Conservation (phyloP, 106 monocot genomes). For the Allium sativum region DNA sequence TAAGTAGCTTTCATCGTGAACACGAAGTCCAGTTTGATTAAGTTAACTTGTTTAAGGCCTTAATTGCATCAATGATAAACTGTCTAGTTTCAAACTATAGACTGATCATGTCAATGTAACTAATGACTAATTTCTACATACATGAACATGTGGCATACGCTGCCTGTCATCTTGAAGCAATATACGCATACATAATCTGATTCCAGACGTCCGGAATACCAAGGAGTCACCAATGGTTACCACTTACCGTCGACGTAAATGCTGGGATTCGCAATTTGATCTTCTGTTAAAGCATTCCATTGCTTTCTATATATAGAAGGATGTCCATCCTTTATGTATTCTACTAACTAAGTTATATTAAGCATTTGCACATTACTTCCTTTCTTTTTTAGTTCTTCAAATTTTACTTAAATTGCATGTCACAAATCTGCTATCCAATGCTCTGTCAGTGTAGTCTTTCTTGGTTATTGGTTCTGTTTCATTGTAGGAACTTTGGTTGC, state of each 20-base stretch:
- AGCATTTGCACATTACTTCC: slow-evolving; percentile 44
- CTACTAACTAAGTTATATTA: slow-evolving; percentile 24
- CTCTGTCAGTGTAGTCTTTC: slow-evolving; percentile 25
- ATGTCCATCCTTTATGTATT: slow-evolving; percentile 59
- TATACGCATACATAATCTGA: slow-evolving; percentile 40
- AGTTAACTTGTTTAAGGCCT: no score
- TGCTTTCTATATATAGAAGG: slow-evolving; percentile 31
- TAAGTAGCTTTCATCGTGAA: no score
- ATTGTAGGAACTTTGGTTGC: slow-evolving; percentile 32
- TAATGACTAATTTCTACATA: no score
- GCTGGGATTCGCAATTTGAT: slow-evolving; percentile 36
- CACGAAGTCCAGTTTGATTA: no score
- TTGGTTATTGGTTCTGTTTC: slow-evolving; percentile 37
- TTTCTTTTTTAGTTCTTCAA: slow-evolving; percentile 3
- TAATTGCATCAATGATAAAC: no score
- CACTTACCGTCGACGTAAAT: slow-evolving; percentile 54
- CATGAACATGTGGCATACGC: no score
- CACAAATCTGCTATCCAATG: slow-evolving; percentile 29
- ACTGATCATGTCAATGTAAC: no score
- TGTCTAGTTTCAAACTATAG: no score
- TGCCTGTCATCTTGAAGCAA: slow-evolving; percentile 12
- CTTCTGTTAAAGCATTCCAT: slow-evolving; percentile 16
- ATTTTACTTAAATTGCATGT: slow-evolving; percentile 2
- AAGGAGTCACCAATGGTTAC: slow-evolving; percentile 64
- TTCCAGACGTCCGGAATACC: slow-evolving; percentile 69